phyloP scores from a whole-genome alignment of 139 green algal genomes.

The Tetratostichococcus sp. region DNA sequence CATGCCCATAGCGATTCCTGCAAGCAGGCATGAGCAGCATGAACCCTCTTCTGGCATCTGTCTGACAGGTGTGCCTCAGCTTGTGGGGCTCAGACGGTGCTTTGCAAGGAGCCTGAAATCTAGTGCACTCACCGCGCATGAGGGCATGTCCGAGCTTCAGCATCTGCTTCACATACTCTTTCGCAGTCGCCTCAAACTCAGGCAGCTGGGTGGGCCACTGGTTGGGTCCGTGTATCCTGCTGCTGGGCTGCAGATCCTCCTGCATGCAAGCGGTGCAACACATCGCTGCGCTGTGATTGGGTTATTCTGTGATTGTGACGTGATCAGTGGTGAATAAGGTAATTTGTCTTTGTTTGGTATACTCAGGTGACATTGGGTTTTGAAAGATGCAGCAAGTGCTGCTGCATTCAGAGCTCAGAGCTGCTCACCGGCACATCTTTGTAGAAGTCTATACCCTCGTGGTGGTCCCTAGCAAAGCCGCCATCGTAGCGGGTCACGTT shows the following conservation, averaged over 20 bases:
- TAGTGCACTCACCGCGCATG: slow-evolving; percentile 22
- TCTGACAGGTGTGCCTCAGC: no score
- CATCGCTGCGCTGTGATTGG: no score
- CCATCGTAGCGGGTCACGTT: slow-evolving; percentile 55
- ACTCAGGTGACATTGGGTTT: neutral
- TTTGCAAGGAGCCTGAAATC: no score
- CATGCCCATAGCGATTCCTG: slow-evolving; percentile 50
- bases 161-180: slow-evolving; percentile 28
- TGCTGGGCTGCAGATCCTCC: slow-evolving; percentile 15
- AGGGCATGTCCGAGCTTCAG: slow-evolving; percentile 31
- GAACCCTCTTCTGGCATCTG: no score
- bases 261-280: no score
- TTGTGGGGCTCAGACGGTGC: no score
- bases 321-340: no score
- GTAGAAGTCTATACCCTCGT: slow-evolving; percentile 59
- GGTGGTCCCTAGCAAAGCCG: slow-evolving; percentile 45
- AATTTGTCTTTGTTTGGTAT: no score
- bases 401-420: no score
- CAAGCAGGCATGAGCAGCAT: neutral
- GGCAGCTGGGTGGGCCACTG: slow-evolving; percentile 45
- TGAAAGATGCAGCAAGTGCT: neutral
- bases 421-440: slow-evolving; percentile 18
- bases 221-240: slow-evolving; percentile 47
- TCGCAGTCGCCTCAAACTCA: slow-evolving; percentile 24
- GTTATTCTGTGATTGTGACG: no score